Base-by-base conservation (phyloP, 2,329 filamentous ascomycete genomes). In the Allantophomopsis lycopodina region DNA sequence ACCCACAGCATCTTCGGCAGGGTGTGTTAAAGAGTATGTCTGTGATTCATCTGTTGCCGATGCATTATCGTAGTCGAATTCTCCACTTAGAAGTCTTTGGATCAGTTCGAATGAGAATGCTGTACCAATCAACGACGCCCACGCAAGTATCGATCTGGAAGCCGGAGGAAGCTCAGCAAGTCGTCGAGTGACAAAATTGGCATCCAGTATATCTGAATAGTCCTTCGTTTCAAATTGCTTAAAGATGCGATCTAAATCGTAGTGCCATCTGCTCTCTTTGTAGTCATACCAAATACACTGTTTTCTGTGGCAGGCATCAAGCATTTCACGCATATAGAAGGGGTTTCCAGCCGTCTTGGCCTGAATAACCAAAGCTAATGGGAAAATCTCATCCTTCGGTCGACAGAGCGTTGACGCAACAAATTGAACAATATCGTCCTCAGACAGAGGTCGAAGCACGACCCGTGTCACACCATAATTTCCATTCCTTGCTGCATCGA, bases 231-330 rank as follows among this genome's bases (percentile, higher is more conserved):
- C 74, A 51, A 95, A 94, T 46, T 93, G 79, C 36, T 81, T 77
- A 53, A 94, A 94, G 1, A 95, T 75, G 46, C 73, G 76, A 57
- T 95, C 87, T 10, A 95, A 63, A 52, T 93, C 82, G 55, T 80
- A 95, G 35, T 81, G 71, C 89, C 89, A 96, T 35, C 73, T 70
- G 36, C 78, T 83, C 46, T 81, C 75, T 49, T 77, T 78, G 68
- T 91, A 94, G 45, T 87, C 86, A 58, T 94, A 95, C 73, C 79
- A 94, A 37, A 95, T 82, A 56, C 84, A 94, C 48, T 80, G 80
- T 54, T 85, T 91, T 32, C 84, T 76, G 56, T 94, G 79, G 55
- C 85, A 93, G 3, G 82, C 80, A 52, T 84, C 84, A 4, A 95
- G 71, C 72, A 95, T 93, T 60, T 94, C 85, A 40, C 85, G 73